Base-by-base conservation (phyloP, 495 filamentous ascomycete genomes). In the Parmelia sp. region DNA sequence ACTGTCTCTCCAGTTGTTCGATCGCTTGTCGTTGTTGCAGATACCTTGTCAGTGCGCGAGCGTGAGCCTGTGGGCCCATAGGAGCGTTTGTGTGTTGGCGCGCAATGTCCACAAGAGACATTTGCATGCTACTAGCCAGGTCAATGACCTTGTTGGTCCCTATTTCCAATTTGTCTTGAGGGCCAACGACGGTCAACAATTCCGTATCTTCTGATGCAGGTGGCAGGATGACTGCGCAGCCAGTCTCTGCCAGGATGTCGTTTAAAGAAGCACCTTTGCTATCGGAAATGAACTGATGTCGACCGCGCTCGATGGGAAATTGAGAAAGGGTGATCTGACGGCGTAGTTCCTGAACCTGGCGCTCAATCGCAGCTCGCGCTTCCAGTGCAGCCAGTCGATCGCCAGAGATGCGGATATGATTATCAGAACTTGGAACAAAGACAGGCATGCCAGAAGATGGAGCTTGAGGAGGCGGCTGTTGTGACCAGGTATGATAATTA, bases 201-300 rank as follows among this genome's bases (percentile, higher is more conserved):
- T 96, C 90, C 45, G 83, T 86, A 51, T 93, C 90, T 45, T 90
- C 89, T 19, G 81, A 82, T 45, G 80, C 77, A 2, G 76, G 64
- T 36, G 95, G 92, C 29, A 97, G 69, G 53, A 97, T 84, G 55
- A 97, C 84, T 47, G 88, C 82, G 75, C 95, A 99, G 58, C 93
- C 94, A 56, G 93, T 97, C 66, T 96, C 85, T 21, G 85, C 84
- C 64, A 96, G 84, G 78, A 99, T 93, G 53, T 96, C 82, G 58
- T 96, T 86, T 51, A 91, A 75, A 5, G 89, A 86, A 64, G 86
- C 82, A 37, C 88, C 90, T 60, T 84, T 79, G 44, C 94, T 86
- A 44, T 90, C 91, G 65, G 96, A 84, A 69, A 99, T 90, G 76
- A 96, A 96, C 71, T 91, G 91, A 73, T 96, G 93, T 47, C 88